These are phyloP conservation scores for Xylaria sp. DNA, from an alignment of 2,329 filamentous ascomycete genomes.

Conservation along the genomic window DNA sequence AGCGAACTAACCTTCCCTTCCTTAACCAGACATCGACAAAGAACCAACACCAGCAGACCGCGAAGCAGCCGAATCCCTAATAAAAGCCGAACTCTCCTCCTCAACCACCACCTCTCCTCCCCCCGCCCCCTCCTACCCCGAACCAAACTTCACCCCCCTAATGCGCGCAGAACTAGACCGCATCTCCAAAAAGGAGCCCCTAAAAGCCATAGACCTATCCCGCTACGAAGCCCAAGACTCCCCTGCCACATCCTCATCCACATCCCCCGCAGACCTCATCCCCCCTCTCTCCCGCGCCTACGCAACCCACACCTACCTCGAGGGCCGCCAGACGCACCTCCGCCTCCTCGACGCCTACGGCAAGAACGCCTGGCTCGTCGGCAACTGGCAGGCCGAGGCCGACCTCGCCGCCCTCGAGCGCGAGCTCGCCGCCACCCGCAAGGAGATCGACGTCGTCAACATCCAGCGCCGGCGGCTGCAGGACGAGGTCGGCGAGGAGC, in stretches of 20 bases:
- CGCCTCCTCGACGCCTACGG: slow-evolving; percentile 82
- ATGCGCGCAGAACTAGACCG: slow-evolving; percentile 76
- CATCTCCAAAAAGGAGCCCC: slow-evolving; percentile 65
- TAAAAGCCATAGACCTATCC: slow-evolving; percentile 75
- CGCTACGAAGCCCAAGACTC: slow-evolving; percentile 84
- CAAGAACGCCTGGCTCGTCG: slow-evolving; percentile 90
- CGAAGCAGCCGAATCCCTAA: slow-evolving; percentile 74
- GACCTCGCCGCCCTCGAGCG: slow-evolving; percentile 76
- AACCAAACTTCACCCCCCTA: slow-evolving; percentile 71
- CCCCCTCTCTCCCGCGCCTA: slow-evolving; percentile 64
- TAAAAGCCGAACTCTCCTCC: slow-evolving; percentile 70
- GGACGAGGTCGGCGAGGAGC: slow-evolving; percentile 76
- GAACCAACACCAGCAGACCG: slow-evolving; percentile 73
- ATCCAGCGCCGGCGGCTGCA: slow-evolving; percentile 76
- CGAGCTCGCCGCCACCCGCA: slow-evolving; percentile 75
- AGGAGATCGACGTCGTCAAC: slow-evolving; percentile 79
- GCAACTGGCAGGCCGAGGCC: slow-evolving; percentile 82
- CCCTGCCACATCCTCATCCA: too few relatives aligned
- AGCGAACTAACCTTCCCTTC: slow-evolving; percentile 33
- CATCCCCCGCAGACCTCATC: slow-evolving; percentile 58
- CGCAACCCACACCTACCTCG: slow-evolving; percentile 63
- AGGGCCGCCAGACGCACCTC: slow-evolving; percentile 66
- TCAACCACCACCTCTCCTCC: slow-evolving; percentile 45
- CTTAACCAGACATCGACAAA: slow-evolving; percentile 78
- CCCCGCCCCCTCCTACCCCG: slow-evolving; percentile 62